Base-by-base conservation (phyloP, 306 rosid species). In the Geum urbanum region DNA sequence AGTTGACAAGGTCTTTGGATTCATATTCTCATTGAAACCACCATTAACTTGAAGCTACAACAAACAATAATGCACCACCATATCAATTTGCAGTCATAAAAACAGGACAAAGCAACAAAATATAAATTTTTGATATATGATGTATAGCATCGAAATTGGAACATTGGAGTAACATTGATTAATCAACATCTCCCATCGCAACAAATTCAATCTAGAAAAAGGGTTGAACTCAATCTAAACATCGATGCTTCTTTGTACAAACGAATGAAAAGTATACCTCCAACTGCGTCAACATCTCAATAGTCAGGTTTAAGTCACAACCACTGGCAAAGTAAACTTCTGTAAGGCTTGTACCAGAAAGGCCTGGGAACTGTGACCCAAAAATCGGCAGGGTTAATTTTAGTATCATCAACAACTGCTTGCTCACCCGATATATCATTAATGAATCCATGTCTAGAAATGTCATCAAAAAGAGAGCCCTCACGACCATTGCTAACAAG, bases 1-100 rank as follows among this genome's bases (percentile, higher is more conserved):
- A 66, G 90, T 73, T 40, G 89, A 79, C 70, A 86, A 24, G 57
- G 88, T 81, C 96, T 90, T 90, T 61, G 92, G 70, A 78, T 77
- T 92, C 77, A 74, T 60, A 82, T 85, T 90, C 76, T 86, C 97
- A 83, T 57, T 79, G 78, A 88, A 86, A 52, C 78, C 87, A 68
- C 86, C 84, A 74, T 92, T 97, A 39, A 90, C 96, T 90, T 92
- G 98, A 78, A 86, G 94, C 98, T 92, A 77, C 90, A 88, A 72
- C 39, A 44, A 77, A 54, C 54, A 65, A 73, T 35, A 50, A 79
- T n/a, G 59, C 71, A 65, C 37, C 9, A 70, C 78, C 60, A 71
- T 16, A 18, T 35, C 15, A 67, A 13, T 52, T 62, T 16, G 53
- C 56, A 73, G 51, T 51, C 50, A 69, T 74, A 62, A 74, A 71